Evolutionary conservation across 345 rosid genomes (phyloP).

Genomic region (Adansonia digitata): DNA sequence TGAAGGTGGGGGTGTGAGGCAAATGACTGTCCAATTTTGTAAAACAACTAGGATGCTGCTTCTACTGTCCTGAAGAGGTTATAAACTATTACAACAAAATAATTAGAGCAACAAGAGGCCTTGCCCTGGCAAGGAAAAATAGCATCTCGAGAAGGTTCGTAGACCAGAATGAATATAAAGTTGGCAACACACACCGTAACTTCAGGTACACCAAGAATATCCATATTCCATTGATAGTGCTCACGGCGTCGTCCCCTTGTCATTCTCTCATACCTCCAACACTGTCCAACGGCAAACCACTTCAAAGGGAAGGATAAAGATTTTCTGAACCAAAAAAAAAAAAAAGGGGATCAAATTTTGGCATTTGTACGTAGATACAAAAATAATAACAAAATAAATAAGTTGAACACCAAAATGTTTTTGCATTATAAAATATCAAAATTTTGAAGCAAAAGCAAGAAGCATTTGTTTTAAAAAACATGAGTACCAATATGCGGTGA

Average conservation of each 20-base stretch:
- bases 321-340: conserved; percentile 74
- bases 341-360: conserved; percentile 55
- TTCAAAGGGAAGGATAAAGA: conserved; percentile 84
- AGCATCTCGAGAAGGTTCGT: not conserved
- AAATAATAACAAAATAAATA: conserved; percentile 34
- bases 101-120: not conserved
- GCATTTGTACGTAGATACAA: conserved; percentile 57
- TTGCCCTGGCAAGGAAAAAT: not conserved
- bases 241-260: conserved; percentile 94
- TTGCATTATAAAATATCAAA: conserved; percentile 5
- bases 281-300: conserved; percentile 95
- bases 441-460: conserved; percentile 2
- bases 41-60: not conserved
- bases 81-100: not conserved
- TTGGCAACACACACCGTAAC: conserved; percentile 52
- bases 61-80: too few species aligned
- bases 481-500: not conserved
- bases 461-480: not conserved
- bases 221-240: conserved; percentile 99
- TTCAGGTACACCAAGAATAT: conserved; percentile 86
- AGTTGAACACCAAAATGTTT: not conserved
- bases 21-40: not conserved
- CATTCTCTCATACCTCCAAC: conserved; percentile 99
- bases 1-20: not conserved
- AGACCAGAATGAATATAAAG: conserved; percentile 3